Conservation (phyloP, 2,329 filamentous ascomycete genomes). For the Aspergillus fischeri region DNA sequence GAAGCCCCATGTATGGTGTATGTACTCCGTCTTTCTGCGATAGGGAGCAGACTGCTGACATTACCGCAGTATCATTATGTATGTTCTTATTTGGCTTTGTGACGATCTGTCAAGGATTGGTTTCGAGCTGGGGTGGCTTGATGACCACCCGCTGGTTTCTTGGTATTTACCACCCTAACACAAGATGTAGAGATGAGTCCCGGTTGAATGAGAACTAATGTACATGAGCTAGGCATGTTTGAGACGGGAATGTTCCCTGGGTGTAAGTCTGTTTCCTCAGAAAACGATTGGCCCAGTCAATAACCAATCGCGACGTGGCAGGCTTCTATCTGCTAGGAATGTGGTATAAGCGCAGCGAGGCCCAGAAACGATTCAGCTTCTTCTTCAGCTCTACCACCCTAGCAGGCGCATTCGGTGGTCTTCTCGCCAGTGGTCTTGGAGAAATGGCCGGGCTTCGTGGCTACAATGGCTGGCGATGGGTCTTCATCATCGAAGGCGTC, state of each 20-base stretch:
- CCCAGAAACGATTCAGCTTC: slow-evolving; percentile 87
- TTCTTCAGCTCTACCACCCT: slow-evolving; percentile 75
- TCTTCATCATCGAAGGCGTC: slow-evolving; percentile 59
- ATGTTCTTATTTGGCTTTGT: slow-evolving; percentile 81
- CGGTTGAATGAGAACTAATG: slow-evolving; percentile 1
- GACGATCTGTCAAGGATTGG: slow-evolving; percentile 71
- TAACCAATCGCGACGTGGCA: slow-evolving; percentile 5
- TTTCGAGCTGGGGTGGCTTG: slow-evolving; percentile 71
- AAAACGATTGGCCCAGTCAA: neutral
- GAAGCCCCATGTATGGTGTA: slow-evolving; percentile 63
- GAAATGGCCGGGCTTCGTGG: slow-evolving; percentile 53
- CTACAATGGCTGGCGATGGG: slow-evolving; percentile 55
- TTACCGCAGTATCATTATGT: slow-evolving; percentile 59
- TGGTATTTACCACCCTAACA: slow-evolving; percentile 30
- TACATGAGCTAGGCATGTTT: slow-evolving; percentile 49
- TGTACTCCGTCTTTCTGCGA: slow-evolving; percentile 12
- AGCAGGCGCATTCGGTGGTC: slow-evolving; percentile 60
- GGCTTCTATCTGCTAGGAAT: slow-evolving; percentile 67
- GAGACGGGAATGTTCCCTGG: slow-evolving; percentile 70
- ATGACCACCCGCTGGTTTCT: slow-evolving; percentile 81
- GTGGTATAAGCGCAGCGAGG: slow-evolving; percentile 79
- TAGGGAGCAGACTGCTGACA: neutral
- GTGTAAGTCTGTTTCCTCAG: slow-evolving; percentile 42
- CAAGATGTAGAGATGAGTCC: neutral
- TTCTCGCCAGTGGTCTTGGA: slow-evolving; percentile 57